Evolutionary conservation across 2,329 filamentous ascomycete species (phyloP).

Genomic region (Penicillium sp.): DNA sequence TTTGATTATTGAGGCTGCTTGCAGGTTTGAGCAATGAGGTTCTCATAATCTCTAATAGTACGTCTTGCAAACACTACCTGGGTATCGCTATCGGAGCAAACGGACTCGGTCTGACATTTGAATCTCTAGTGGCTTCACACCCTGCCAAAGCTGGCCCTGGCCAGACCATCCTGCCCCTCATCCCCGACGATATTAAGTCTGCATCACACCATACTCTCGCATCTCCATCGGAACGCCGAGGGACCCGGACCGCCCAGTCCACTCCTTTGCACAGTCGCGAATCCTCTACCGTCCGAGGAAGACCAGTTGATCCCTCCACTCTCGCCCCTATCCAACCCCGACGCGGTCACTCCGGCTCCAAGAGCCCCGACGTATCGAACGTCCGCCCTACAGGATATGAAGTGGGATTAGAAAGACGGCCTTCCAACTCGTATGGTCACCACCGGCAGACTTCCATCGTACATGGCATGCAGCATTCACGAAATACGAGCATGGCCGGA

Average conservation of each 20-base stretch:
- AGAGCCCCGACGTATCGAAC: conserved; percentile 42
- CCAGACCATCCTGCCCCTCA: conserved; percentile 43
- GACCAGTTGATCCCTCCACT: conserved; percentile 38
- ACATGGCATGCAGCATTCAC: conserved; percentile 84
- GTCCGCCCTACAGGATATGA: conserved; percentile 40
- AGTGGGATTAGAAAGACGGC: conserved; percentile 41
- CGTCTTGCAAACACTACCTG: neutral
- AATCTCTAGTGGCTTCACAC: conserved; percentile 38
- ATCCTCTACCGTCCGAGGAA: conserved; percentile 45
- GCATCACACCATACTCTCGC: conserved; percentile 41
- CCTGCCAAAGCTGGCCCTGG: conserved; percentile 39
- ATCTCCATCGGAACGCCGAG: conserved; percentile 40
- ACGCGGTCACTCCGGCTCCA: conserved; percentile 44
- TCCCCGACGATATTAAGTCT: conserved; percentile 40
- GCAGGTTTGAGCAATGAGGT: conserved; percentile 7
- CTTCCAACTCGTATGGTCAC: conserved; percentile 69
- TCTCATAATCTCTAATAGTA: conserved; percentile 5
- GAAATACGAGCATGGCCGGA: conserved; percentile 72
- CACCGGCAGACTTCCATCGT: conserved; percentile 97
- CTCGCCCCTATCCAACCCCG: conserved; percentile 39
- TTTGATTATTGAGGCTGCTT: neutral
- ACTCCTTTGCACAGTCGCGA: conserved; percentile 46
- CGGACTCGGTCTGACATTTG: conserved; percentile 8
- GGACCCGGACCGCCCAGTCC: conserved; percentile 39
- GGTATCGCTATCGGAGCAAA: conserved; percentile 2